Base-by-base conservation (phyloP, 163 green algal species). In the Chloromonas sp. region DNA sequence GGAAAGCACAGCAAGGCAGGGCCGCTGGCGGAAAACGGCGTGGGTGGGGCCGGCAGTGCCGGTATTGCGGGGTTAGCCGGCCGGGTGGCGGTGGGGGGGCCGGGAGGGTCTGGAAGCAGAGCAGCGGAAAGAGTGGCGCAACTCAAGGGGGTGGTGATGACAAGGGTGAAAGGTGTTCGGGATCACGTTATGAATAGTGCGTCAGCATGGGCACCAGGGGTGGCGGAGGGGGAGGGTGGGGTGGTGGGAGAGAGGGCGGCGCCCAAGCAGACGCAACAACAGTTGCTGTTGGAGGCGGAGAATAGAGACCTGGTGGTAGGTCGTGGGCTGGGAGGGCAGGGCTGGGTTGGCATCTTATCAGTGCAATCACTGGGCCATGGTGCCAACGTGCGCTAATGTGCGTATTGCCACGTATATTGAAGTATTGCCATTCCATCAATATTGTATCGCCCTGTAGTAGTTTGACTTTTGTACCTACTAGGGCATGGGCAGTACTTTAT, bases 241-340 rank as follows among this genome's bases (percentile, higher is more conserved):
- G 71, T 60, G 8, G 71, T n/a, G 36, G 36, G 36, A 36, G 36
- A 60, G 14, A 15, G 77, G 77, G 15, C 77, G 57, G 77, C 77
- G 2, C 8, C 3, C 1, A 14, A 79, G 71, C 77, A 61, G 77
- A 36, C 60, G 36, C 77, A 81, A 57, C 77, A 81, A 57, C 77
- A 81, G 36, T 2, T 60, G 77, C n/a, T 60, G n/a, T 13, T 81
- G 1, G 77, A 81, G 11, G n/a, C n/a, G 3, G 77, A 81, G 36
- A 81, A 81, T 61, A 8, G 60, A 57, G 14, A 81, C 15, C 77
- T 81, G n/a, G 11, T 71, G 60, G 79, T 83, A 3, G 2, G 89
- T 92, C 58, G 90, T 90, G 36, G 14, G 36, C 36, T 36, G 36
- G 36, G 36, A 36, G 36, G 36, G 36, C 36, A 36, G 36, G 36